Conservation (phyloP, 2,329 filamentous ascomycete genomes). For the Parastagonospora avenae region DNA sequence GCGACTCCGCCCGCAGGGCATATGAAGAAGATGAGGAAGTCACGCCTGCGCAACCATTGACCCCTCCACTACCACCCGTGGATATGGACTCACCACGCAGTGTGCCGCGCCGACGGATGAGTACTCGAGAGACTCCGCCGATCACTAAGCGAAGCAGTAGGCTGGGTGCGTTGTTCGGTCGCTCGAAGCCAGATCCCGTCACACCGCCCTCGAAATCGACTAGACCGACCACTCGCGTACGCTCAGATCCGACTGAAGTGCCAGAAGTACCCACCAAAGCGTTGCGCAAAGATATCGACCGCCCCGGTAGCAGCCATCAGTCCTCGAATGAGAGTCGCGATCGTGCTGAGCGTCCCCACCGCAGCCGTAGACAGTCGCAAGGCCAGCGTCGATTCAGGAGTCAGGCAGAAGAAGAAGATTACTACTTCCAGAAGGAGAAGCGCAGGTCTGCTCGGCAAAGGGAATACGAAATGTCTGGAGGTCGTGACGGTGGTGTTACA, state of each 20-base stretch:
- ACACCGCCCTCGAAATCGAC: constrained; percentile 28
- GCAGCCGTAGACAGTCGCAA: constrained; percentile 36
- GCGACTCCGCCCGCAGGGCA: constrained; percentile 34
- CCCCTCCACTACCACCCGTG: constrained; percentile 18
- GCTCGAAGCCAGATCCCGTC: constrained; percentile 37
- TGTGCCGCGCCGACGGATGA: constrained; percentile 29
- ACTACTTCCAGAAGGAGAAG: constrained; percentile 38
- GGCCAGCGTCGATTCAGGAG: constrained; percentile 32
- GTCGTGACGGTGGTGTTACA: constrained; percentile 30
- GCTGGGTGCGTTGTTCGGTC: constrained; percentile 39
- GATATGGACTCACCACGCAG: constrained; percentile 28
- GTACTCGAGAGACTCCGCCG: constrained; percentile 34
- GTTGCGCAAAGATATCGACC: constrained; percentile 26
- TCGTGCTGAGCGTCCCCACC: constrained; percentile 34
- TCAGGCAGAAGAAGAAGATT: constrained; percentile 40
- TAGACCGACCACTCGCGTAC: constrained; percentile 29
- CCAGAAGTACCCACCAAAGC: constrained; percentile 18
- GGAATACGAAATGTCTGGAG: constrained; percentile 37
- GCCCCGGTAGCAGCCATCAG: constrained; percentile 34
- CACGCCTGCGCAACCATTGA: constrained; percentile 4
- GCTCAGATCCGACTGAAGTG: constrained; percentile 28
- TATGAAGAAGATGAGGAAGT: constrained; percentile 19
- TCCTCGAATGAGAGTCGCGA: constrained; percentile 42
- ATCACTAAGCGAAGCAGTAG: constrained; percentile 34
- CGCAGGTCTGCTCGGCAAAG: constrained; percentile 29